Evolutionary conservation across 306 rosid species (phyloP).

Genomic region (Vachellia collinsii): DNA sequence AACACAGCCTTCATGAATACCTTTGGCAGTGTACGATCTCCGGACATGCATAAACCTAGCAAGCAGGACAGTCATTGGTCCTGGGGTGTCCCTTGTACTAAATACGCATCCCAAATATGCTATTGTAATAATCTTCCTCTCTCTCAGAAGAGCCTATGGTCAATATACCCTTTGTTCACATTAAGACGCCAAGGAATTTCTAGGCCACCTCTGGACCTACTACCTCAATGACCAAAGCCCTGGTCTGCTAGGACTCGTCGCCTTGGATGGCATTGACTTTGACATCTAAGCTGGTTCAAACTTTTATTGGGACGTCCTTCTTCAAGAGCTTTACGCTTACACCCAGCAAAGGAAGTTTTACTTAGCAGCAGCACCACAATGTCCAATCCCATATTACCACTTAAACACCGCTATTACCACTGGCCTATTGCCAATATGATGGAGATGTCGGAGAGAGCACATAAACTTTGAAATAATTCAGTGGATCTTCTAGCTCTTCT

Average conservation of each 20-base stretch:
- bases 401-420: background rate
- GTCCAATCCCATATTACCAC: background rate
- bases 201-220: constrained; percentile 29
- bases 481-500: no score
- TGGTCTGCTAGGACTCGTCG: background rate
- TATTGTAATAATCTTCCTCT: constrained; percentile 4
- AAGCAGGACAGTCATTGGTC: no score
- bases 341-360: no score
- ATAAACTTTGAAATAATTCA: no score
- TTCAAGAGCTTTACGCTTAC: background rate
- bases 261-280: background rate
- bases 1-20: background rate
- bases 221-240: background rate
- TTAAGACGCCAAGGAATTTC: background rate
- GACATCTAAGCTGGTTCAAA: background rate
- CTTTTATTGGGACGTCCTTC: background rate
- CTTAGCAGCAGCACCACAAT: background rate
- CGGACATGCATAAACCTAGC: no score
- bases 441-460: background rate
- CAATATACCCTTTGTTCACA: background rate
- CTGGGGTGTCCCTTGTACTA: background rate
- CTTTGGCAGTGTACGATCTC: no score
- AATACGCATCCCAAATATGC: background rate
- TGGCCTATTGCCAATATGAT: background rate
- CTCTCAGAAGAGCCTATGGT: background rate